Evolutionary conservation across 2,329 filamentous ascomycete species (phyloP).

Genomic region (Epichloe elymi): DNA sequence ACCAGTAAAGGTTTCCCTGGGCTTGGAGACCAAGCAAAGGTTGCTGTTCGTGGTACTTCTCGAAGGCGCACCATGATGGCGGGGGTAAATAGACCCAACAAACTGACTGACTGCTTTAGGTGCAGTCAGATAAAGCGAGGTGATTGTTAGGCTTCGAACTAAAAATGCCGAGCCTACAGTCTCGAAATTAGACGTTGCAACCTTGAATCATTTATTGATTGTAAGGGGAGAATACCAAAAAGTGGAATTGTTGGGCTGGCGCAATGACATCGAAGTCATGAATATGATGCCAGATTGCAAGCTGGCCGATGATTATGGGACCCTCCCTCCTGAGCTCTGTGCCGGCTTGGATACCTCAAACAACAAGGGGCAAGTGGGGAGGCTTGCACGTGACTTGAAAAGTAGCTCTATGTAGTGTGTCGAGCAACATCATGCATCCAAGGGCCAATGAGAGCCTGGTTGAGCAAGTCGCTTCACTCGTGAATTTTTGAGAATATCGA

Average conservation of each 20-base stretch:
- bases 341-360: background rate
- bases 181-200: background rate
- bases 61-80: constrained; percentile 79
- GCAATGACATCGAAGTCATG: constrained; percentile 12
- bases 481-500: background rate
- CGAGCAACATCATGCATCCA: background rate
- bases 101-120: constrained; percentile 9
- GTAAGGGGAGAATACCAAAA: constrained; percentile 5
- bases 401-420: background rate
- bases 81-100: constrained; percentile 11
- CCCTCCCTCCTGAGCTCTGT: constrained; percentile 14
- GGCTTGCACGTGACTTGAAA: background rate
- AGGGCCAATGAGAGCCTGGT: background rate
- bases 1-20: constrained; percentile 68
- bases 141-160: background rate
- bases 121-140: constrained; percentile 4
- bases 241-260: constrained; percentile 6
- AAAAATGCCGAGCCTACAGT: constrained; percentile 2
- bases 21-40: constrained; percentile 91
- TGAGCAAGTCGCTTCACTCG: background rate
- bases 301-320: constrained; percentile 11
- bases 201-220: background rate
- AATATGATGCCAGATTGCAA: constrained; percentile 34
- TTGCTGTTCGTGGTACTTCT: constrained; percentile 91
- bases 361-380: background rate